A percentile compares a stretch with the other conserved stretches of the same genome.
These are phyloP conservation scores for Pyrenophora teres DNA, from an alignment of 2,329 filamentous ascomycete species.

Conservation along the genomic window DNA sequence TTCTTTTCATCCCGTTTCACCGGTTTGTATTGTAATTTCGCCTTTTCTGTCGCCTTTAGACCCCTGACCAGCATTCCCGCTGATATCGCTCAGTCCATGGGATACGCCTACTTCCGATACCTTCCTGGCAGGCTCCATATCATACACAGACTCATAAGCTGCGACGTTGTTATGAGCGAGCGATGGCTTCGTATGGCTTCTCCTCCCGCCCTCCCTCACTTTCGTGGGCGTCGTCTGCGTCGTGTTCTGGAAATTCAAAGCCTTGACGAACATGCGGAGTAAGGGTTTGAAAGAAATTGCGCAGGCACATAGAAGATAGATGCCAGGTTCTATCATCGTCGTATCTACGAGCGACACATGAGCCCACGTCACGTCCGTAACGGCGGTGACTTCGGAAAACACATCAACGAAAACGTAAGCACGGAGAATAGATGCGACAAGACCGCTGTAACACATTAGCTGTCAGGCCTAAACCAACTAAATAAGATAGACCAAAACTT, in stretches of 20 bases:
- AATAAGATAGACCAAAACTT: conserved; percentile 4
- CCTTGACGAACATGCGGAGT: conserved; percentile 26
- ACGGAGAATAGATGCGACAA: conserved; percentile 32
- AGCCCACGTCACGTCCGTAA: conserved; percentile 31
- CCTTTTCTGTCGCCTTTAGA: neutral
- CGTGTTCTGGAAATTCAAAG: conserved; percentile 24
- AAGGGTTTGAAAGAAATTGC: conserved; percentile 33
- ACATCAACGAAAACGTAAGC: conserved; percentile 25
- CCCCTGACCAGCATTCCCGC: conserved; percentile 1
- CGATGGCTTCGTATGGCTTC: conserved; percentile 3
- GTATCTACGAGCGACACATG: conserved; percentile 27
- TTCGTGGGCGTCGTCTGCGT: conserved; percentile 20
- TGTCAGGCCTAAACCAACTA: neutral
- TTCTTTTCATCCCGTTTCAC: conserved; percentile 10
- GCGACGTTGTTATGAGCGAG: neutral
- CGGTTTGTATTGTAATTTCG: conserved; percentile 11
- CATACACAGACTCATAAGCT: conserved; percentile 7
- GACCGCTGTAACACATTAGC: conserved; percentile 21
- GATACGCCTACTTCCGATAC: conserved; percentile 9
- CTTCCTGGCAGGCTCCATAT: conserved; percentile 15
- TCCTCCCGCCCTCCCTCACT: conserved; percentile 7
- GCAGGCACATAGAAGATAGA: conserved; percentile 34
- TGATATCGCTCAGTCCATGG: conserved; percentile 14
- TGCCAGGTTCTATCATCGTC: conserved; percentile 34
- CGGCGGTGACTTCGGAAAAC: conserved; percentile 9